phyloP scores from a whole-genome alignment of 2,329 filamentous ascomycete genomes.

The Fusarium compactum region DNA sequence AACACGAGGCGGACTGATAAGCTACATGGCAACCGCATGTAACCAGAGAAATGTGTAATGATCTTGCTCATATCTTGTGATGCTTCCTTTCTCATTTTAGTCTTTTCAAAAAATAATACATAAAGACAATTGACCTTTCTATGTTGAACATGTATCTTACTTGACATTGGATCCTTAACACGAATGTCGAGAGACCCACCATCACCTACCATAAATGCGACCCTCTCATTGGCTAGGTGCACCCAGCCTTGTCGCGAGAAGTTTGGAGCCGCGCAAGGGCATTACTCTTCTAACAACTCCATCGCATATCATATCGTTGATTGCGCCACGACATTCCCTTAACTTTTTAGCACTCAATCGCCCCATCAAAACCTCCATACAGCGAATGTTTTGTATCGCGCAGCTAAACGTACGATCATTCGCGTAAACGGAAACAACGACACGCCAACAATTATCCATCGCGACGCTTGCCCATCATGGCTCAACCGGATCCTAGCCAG shows the following conservation, averaged over 20 bases:
- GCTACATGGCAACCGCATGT: background rate
- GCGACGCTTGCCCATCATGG: slow-evolving; percentile 51
- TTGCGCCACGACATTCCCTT: slow-evolving; percentile 44
- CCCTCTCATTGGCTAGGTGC: slow-evolving; percentile 45
- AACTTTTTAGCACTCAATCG: slow-evolving; percentile 13
- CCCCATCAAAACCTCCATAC: background rate
- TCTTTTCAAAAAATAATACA: background rate
- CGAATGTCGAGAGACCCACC: slow-evolving; percentile 33
- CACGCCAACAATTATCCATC: slow-evolving; percentile 26
- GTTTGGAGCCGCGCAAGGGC: slow-evolving; percentile 51
- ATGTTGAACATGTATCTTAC: background rate
- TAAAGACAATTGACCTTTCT: background rate
- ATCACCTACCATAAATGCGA: background rate
- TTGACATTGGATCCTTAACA: background rate
- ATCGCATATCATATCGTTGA: slow-evolving; percentile 31
- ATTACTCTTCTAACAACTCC: slow-evolving; percentile 41
- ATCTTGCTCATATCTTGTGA: accelerated
- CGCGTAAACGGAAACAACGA: slow-evolving; percentile 32
- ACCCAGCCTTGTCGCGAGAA: slow-evolving; percentile 55
- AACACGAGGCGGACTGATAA: background rate
- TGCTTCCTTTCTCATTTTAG: no score
- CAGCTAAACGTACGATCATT: slow-evolving; percentile 25
- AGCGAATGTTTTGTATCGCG: background rate
- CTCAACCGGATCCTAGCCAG: slow-evolving; percentile 57
- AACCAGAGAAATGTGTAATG: no score